Evolutionary conservation across 2,329 filamentous ascomycete genomes (phyloP).

Genomic region (Chaetomium olivaceum): DNA sequence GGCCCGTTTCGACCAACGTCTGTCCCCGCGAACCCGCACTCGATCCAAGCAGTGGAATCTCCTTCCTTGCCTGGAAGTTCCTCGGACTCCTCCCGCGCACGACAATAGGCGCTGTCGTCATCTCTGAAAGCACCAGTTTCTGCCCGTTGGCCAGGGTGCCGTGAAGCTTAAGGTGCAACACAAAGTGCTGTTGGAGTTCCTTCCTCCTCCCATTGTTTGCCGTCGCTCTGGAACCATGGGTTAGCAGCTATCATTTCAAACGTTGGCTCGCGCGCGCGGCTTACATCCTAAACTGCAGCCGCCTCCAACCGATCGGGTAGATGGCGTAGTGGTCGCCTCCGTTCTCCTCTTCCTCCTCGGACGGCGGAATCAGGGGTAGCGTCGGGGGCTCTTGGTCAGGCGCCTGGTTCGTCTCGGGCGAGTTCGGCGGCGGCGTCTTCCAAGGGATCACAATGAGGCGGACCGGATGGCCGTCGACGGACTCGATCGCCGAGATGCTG

Average conservation of each 20-base stretch:
- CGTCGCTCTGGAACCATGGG: constrained; percentile 63
- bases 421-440: constrained; percentile 88
- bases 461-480: constrained; percentile 86
- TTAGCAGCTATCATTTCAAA: neutral
- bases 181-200: constrained; percentile 94
- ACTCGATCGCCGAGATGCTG: constrained; percentile 88
- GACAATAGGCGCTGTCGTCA: constrained; percentile 86
- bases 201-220: constrained; percentile 94
- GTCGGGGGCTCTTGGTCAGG: constrained; percentile 83
- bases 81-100: constrained; percentile 89
- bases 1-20: constrained; percentile 63
- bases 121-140: constrained; percentile 79
- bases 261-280: constrained; percentile 33
- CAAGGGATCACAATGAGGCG: constrained; percentile 96
- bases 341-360: constrained; percentile 57
- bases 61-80: constrained; percentile 93
- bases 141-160: constrained; percentile 81
- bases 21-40: constrained; percentile 79
- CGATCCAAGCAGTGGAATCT: constrained; percentile 79
- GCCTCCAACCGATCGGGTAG: constrained; percentile 91
- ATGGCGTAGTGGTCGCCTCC: constrained; percentile 79
- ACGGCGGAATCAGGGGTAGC: constrained; percentile 70
- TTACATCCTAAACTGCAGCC: constrained; percentile 84
- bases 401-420: constrained; percentile 63
- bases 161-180: constrained; percentile 81